phyloP scores from a whole-genome alignment of 495 filamentous ascomycete species.

The Trypethelium eluteriae region DNA sequence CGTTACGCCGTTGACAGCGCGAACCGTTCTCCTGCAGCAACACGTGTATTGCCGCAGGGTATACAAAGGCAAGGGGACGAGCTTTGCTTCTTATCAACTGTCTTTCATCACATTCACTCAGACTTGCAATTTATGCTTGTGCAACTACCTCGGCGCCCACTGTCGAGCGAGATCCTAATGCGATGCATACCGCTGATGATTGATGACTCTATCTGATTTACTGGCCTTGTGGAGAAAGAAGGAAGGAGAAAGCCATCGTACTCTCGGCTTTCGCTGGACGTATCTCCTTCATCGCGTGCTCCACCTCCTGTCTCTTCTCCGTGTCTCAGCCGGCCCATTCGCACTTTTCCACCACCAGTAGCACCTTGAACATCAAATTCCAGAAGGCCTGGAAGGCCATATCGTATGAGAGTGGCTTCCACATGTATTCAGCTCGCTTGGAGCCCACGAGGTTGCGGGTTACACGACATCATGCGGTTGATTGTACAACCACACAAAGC shows the following conservation, averaged over 20 bases:
- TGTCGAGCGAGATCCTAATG: no score
- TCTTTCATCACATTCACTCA: neutral
- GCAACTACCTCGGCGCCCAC: neutral
- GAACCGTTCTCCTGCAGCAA: slow-evolving; percentile 11
- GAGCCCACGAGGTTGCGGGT: slow-evolving; percentile 9
- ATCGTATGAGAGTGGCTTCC: slow-evolving; percentile 4
- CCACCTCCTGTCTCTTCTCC: neutral
- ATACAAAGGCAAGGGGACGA: slow-evolving; percentile 3
- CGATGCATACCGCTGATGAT: no score
- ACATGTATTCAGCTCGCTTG: slow-evolving; percentile 9
- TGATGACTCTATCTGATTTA: no score
- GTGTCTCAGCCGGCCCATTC: neutral
- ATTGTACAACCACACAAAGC: slow-evolving; percentile 7
- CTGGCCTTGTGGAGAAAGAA: neutral
- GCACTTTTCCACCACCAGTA: neutral
- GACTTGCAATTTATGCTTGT: neutral
- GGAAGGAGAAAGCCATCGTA: neutral
- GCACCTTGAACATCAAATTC: neutral
- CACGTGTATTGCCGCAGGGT: slow-evolving; percentile 1
- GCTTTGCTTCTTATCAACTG: neutral
- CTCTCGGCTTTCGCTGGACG: neutral
- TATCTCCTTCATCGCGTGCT: neutral
- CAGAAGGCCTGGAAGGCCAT: slow-evolving; percentile 3
- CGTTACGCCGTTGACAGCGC: slow-evolving; percentile 11
- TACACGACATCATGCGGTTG: slow-evolving; percentile 5